phyloP scores from a whole-genome alignment of 1,139 yeast genomes.

The Eremothecium coryli region DNA sequence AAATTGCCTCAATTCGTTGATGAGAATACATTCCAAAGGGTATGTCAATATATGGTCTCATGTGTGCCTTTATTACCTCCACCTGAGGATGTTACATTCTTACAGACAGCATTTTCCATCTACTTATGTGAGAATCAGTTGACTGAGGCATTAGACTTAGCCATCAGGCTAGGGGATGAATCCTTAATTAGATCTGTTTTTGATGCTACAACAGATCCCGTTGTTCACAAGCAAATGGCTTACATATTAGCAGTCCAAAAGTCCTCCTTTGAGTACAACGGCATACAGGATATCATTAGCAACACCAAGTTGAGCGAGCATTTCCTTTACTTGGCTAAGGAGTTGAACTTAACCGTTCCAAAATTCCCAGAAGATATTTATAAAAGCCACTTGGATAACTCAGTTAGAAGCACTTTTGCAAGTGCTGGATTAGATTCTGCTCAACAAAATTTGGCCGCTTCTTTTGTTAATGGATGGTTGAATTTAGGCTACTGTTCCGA shows the following conservation, averaged over 20 bases:
- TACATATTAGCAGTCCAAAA: constrained; percentile 83
- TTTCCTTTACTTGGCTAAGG: constrained; percentile 72
- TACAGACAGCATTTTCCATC: constrained; percentile 84
- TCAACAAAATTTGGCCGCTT: constrained; percentile 89
- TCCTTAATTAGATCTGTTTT: constrained; percentile 70
- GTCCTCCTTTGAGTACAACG: constrained; percentile 68
- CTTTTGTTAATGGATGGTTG: constrained; percentile 85
- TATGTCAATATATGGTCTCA: constrained; percentile 87
- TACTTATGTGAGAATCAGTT: constrained; percentile 71
- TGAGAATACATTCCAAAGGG: constrained; percentile 74
- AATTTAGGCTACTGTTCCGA: constrained; percentile 88
- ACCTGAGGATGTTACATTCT: constrained; percentile 81
- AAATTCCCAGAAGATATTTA: constrained; percentile 93
- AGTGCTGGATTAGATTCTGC: constrained; percentile 74
- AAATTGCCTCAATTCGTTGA: constrained; percentile 78
- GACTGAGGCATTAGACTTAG: constrained; percentile 84
- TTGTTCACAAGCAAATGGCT: constrained; percentile 82
- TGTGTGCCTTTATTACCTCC: constrained; percentile 95
- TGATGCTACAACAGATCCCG: constrained; percentile 58
- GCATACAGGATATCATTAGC: constrained; percentile 78
- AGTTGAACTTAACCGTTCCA: constrained; percentile 79
- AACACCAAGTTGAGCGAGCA: constrained; percentile 73
- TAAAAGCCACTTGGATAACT: constrained; percentile 76
- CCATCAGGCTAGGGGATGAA: constrained; percentile 81
- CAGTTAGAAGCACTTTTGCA: constrained; percentile 45